Evolutionary conservation across 2,329 filamentous ascomycete species (phyloP), one percentile per base, ranked within the genome.

Genomic region (Verticillium isaacii): DNA sequence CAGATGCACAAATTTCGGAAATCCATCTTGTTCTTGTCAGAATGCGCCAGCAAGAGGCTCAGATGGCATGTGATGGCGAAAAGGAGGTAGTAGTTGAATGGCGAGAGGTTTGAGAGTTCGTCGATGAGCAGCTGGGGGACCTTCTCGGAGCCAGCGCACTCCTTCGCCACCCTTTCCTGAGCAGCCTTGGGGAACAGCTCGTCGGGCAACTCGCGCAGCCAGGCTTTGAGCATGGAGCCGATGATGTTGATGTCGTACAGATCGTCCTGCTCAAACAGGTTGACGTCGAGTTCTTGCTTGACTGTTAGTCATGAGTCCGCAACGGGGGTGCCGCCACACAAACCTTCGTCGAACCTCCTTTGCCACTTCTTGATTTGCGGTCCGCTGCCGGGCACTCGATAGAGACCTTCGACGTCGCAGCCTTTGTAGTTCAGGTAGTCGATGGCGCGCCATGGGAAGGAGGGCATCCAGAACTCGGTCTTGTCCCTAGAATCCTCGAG

Each of bases 391-490:
- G 94, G 93, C 52, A 98, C 90, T 62, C 94, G 88, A 73, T 98
- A 98, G 3, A 98, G 81, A 3, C 94, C 94, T 75, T 97, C 94
- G 45, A 96, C 92, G 70, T 97, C 93, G 68, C 91, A 95, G 45
- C 92, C 92, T 72, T 95, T 96, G 76, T 93, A 95, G 74, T 97
- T 97, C 59, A 98, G 81, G 73, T 96, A 97, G 77, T 98, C 94
- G 66, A 98, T 97, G 62, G 93, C 96, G 65, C 94, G 85, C 90
- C 94, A 97, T 0, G 94, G 93, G 62, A 98, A 89, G 7, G 93
- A 91, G 14, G 94, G 94, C 93, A 98, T 97, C 94, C 94, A 98
- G 72, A 96, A 98, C 71, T 97, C 94, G 0, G 94, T 98, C 81
- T 97, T 97, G 72, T 98, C 94, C 65, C 89, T 86, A 11, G 93